Base-by-base conservation (phyloP, 106 monocot species). In the Platanthera zijinensis region DNA sequence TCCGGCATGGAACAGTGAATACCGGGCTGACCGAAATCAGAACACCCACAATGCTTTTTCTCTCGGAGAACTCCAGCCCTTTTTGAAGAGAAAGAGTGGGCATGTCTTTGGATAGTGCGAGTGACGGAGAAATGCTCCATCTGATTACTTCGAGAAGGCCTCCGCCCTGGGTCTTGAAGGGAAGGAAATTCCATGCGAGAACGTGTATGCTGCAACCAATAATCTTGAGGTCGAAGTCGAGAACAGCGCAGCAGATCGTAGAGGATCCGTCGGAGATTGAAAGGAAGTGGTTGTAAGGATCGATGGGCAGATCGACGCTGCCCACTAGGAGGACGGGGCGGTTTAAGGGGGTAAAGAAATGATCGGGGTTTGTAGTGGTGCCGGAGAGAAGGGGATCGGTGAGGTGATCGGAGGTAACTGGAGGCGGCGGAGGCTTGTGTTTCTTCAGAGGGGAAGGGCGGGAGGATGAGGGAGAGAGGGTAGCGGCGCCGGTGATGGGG, bases 111-210 rank as follows among this genome's bases (percentile, higher is more conserved):
- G 32, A 15, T 2, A 57, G 52, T 3, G 71, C 7, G 15, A 68
- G 46, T 0, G 52, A n/a, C 1, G 69, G 45, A 10, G 79, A 13
- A 48, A 76, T 51, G 11, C 76, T 50, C 88, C 91, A 92, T 15
- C 75, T 59, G 32, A 89, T 73, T 48, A 92, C 74, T 72, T 92
- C 91, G 6, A 92, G 59, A 45, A 80, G 72, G 10, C 90, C 90
- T 1, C 76, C 84, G 21, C 70, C 5, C 0, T 25, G 8, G 52
- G 76, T 32, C 18, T 79, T 69, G 74, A 83, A 69, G 61, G 88
- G 91, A 72, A 92, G 48, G 80, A 86, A 92, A 62, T 92, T 92
- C 84, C 84, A 92, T 2, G 91, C 88, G 54, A 81, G 77, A 7
- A 89, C 86, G 12, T 69, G 71, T 73, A 92, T 76, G 57, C 74